phyloP scores from a whole-genome alignment of 148 eudicot species.

The Silene latifolia region DNA sequence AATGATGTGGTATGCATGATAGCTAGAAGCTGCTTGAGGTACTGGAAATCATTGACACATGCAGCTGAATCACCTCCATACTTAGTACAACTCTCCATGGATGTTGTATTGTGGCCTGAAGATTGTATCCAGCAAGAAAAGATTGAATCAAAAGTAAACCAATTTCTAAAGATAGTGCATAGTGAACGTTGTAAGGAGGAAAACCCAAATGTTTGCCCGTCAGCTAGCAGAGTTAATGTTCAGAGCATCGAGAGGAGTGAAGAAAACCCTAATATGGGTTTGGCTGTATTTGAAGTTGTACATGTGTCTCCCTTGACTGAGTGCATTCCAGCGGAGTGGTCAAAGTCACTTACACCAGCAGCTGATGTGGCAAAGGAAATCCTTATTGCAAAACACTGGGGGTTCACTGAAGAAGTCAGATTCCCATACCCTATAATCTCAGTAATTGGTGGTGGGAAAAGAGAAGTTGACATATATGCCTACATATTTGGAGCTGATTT shows the following conservation, averaged over 20 bases:
- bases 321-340: slow-evolving; percentile 53
- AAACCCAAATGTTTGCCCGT: slow-evolving; percentile 44
- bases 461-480: slow-evolving; percentile 97
- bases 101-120: slow-evolving; percentile 85
- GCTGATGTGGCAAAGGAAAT: slow-evolving; percentile 95
- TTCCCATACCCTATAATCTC: slow-evolving; percentile 80
- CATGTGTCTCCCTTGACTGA: slow-evolving; percentile 63
- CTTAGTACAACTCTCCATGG: slow-evolving; percentile 87
- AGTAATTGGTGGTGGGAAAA: slow-evolving; percentile 92
- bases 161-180: slow-evolving; percentile 67
- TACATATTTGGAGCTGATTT: slow-evolving; percentile 94
- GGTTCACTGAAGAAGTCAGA: slow-evolving; percentile 58
- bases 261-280: slow-evolving; percentile 65
- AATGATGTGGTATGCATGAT: slow-evolving; percentile 43
- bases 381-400: slow-evolving; percentile 52
- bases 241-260: slow-evolving; percentile 87
- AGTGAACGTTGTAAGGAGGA: slow-evolving; percentile 62
- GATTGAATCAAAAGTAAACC: slow-evolving; percentile 78
- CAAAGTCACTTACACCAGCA: slow-evolving; percentile 86
- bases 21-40: slow-evolving; percentile 49
- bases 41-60: slow-evolving; percentile 80
- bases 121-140: slow-evolving; percentile 95
- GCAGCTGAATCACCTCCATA: slow-evolving; percentile 98
- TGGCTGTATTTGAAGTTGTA: slow-evolving; percentile 92
- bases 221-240: slow-evolving; percentile 78